phyloP scores from a whole-genome alignment of 805 yeast genomes.

The Yarrowia phangngaensis region DNA sequence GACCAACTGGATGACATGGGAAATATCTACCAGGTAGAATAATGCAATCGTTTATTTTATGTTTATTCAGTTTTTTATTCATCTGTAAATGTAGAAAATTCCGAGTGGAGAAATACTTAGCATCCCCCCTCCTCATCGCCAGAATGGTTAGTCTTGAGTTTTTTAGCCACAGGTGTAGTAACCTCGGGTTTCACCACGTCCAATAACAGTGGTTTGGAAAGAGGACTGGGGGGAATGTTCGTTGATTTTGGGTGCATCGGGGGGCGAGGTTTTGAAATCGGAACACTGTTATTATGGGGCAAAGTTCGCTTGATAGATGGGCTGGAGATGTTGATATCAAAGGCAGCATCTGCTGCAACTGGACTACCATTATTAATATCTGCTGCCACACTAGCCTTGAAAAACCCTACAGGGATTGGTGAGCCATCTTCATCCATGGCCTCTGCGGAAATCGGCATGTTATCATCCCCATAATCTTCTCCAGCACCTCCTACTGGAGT shows the following conservation, averaged over 20 bases:
- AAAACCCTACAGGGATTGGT: conserved; percentile 22
- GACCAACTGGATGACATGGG: no score
- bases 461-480: conserved; percentile 1
- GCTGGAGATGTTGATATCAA: conserved; percentile 20
- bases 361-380: conserved; percentile 24
- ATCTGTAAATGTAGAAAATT: neutral
- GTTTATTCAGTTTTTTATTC: neutral
- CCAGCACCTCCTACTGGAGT: neutral
- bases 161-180: conserved; percentile 15
- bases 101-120: neutral
- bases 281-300: conserved; percentile 9
- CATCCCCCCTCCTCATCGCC: neutral
- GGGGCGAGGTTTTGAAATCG: neutral
- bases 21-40: neutral
- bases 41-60: no score
- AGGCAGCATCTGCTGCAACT: neutral
- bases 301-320: conserved; percentile 15
- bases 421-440: conserved; percentile 18
- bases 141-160: conserved; percentile 14
- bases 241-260: conserved; percentile 25
- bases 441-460: conserved; percentile 1
- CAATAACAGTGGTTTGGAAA: conserved; percentile 1
- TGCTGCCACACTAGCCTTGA: conserved; percentile 22
- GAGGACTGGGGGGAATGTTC: conserved; percentile 21
- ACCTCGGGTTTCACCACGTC: neutral